Evolutionary conservation across 768 basidiomycete genomes (phyloP).

Genomic region (Porpolomopsis calyptriformis): DNA sequence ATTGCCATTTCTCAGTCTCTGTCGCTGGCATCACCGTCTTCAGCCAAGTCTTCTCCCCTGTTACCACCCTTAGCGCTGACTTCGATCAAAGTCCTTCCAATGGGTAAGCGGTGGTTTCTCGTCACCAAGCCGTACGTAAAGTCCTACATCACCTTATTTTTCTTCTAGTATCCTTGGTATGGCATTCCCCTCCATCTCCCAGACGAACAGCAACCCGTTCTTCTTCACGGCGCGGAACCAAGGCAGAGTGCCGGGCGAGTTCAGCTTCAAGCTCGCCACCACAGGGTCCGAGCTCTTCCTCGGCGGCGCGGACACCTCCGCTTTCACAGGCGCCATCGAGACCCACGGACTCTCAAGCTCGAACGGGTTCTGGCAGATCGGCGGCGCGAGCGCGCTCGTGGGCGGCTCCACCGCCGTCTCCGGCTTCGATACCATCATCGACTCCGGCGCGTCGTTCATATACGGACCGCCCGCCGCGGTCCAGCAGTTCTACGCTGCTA

Average conservation of each 20-base stretch:
- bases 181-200: constrained; percentile 32
- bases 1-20: background rate
- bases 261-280: constrained; percentile 37
- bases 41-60: constrained; percentile 4
- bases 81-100: constrained; percentile 12
- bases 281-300: constrained; percentile 41
- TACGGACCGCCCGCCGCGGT: constrained; percentile 20
- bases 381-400: constrained; percentile 9
- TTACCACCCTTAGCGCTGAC: constrained; percentile 3
- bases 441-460: constrained; percentile 27
- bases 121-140: constrained; percentile 25
- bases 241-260: constrained; percentile 26
- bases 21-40: constrained; percentile 2
- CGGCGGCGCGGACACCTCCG: constrained; percentile 38
- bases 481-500: constrained; percentile 3
- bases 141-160: constrained; percentile 19
- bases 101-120: too few species aligned
- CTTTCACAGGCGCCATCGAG: constrained; percentile 37
- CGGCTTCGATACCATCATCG: constrained; percentile 27
- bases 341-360: constrained; percentile 23
- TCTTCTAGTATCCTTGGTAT: constrained; percentile 36
- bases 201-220: constrained; percentile 24
- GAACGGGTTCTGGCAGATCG: constrained; percentile 21
- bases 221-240: constrained; percentile 36
- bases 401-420: constrained; percentile 5